Percentiles rank a stretch among this genome's conserved stretches.
phyloP scores from a whole-genome alignment of 306 rosid genomes.

The Cucumis sativus region DNA sequence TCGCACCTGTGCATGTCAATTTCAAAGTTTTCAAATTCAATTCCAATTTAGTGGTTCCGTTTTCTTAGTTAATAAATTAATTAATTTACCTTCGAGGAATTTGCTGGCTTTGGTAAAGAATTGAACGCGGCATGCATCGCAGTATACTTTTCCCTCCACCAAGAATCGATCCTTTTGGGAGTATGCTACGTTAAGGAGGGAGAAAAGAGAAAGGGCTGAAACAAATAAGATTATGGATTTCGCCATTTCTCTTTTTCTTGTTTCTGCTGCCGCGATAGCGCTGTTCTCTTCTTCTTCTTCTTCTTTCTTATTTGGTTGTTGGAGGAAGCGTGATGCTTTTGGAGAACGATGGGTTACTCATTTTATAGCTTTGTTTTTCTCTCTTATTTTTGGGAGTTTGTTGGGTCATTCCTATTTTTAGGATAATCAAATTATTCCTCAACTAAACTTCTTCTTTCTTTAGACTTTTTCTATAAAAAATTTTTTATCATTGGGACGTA shows the following conservation, averaged over 20 bases:
- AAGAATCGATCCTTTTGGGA: neutral
- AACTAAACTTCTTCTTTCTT: too few species aligned
- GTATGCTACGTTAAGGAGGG: conserved; percentile 18
- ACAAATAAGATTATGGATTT: conserved; percentile 31
- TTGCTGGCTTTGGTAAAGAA: conserved; percentile 35
- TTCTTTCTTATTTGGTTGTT: neutral
- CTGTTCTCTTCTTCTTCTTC: neutral
- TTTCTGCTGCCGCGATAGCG: too few species aligned
- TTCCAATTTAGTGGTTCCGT: too few species aligned
- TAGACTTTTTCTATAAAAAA: too few species aligned
- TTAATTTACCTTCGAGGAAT: conserved; percentile 30
- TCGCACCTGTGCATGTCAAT: conserved; percentile 29
- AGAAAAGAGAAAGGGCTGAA: conserved; percentile 46
- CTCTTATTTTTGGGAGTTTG: too few species aligned
- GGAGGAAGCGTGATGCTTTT: too few species aligned
- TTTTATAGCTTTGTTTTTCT: too few species aligned
- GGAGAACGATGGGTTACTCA: too few species aligned
- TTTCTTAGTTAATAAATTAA: neutral
- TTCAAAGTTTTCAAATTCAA: neutral
- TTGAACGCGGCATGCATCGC: conserved; percentile 73
- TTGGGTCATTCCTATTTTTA: too few species aligned
- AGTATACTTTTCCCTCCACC: conserved; percentile 60
- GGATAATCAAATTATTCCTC: too few species aligned
- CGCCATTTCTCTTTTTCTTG: conserved; percentile 23
- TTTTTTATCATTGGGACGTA: too few species aligned